These are phyloP conservation scores for Dioscorea alata DNA, from an alignment of 106 monocot species.

Conservation along the genomic window DNA sequence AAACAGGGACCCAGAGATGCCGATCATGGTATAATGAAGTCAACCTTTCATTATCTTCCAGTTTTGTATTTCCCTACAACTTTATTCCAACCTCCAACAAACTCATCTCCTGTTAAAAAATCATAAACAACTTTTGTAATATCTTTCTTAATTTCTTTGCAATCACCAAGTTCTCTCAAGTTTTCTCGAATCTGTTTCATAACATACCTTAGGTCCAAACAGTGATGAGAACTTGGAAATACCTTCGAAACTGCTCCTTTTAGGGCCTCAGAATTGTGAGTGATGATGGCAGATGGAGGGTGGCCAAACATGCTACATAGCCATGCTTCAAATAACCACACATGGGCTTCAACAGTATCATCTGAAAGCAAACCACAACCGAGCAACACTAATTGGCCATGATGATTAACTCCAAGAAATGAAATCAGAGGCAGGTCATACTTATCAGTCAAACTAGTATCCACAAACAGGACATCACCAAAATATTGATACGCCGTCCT, in stretches of 20 bases:
- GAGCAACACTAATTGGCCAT: not conserved
- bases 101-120: not conserved
- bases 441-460: slow-evolving; percentile 1
- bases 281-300: not conserved
- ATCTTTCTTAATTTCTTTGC: not conserved
- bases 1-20: not conserved
- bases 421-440: slow-evolving; percentile 1
- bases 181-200: not conserved
- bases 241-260: not conserved
- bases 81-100: not conserved
- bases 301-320: not conserved
- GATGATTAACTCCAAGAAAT: slow-evolving; percentile 6
- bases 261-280: not conserved
- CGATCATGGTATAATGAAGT: not conserved
- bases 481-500: not conserved
- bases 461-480: slow-evolving; percentile 1
- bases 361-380: slow-evolving; percentile 1
- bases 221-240: not conserved
- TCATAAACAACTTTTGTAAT: not conserved
- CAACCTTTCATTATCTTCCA: not conserved
- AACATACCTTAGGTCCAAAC: slow-evolving; percentile 1
- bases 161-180: not conserved
- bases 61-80: not conserved
- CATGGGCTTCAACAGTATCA: not conserved
- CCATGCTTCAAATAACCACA: not conserved